Base-by-base conservation (phyloP, 2,329 filamentous ascomycete species). In the Achaetomium macrosporum region DNA sequence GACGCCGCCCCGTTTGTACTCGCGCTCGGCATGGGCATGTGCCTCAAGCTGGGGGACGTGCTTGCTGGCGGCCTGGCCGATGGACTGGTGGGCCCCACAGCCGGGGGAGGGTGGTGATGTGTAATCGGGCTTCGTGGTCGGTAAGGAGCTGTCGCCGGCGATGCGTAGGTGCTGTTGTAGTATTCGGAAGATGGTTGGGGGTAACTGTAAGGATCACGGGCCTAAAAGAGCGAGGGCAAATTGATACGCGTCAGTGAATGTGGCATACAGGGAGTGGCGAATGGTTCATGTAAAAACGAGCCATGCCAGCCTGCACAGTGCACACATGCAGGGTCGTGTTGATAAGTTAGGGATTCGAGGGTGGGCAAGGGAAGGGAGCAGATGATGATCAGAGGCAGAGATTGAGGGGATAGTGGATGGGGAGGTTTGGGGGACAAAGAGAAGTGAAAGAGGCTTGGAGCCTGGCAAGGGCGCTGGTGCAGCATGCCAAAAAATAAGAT, bases 161-260 rank as follows among this genome's bases (percentile, higher is more conserved):
- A 79, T 47, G 72, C 71, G 54, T 62, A 61, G 44, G 20, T 50
- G 9, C 55, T 56, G 59, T 46, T 61, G 70, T 75, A 75, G 59
- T 79, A 81, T 54, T 79, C 76, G 57, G 66, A 63, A 19, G 68
- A 61, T 45, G 66, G 58, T 58, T 68, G 63, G 40, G 73, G 64
- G 65, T 79, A 77, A 51, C 65, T 67, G 68, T 79, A 80, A 31
- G 73, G 65, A 59, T 81, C 78, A 65, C 73, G 77, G 64, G 69
- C 66, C 76, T 79, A 65, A 60, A 59, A 60, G 50, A 16, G 59
- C 30, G 54, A 43, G 53, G 51, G 29, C 39, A 58, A 57, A 55
- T 42, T 30, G 53, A 47, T 51, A 54, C 52, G 47, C 35, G 59
- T 61, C 50, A 63, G 58, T 56, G 48, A 55, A 54, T 51, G 7